These are phyloP conservation scores for Orbilia javanica DNA, from an alignment of 2,329 filamentous ascomycete genomes.

Conservation along the genomic window DNA sequence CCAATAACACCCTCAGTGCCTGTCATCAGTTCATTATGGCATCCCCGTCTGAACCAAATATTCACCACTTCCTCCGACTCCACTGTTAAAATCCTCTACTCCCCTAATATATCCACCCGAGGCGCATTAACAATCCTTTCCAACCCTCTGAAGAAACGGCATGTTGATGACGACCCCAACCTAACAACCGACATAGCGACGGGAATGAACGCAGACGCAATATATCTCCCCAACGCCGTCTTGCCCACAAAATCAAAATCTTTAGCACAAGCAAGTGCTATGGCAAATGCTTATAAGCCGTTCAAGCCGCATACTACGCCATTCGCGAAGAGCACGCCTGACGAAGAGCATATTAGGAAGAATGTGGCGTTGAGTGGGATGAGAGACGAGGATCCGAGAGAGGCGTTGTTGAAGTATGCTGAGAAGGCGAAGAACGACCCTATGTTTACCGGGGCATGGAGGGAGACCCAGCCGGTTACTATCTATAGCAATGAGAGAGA, in stretches of 20 bases:
- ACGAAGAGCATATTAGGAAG: slow-evolving; percentile 87
- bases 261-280: slow-evolving; percentile 28
- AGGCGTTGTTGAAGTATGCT: slow-evolving; percentile 93
- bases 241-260: slow-evolving; percentile 47
- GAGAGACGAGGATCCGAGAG: slow-evolving; percentile 94
- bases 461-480: slow-evolving; percentile 88
- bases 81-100: slow-evolving; percentile 90
- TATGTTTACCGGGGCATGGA: slow-evolving; percentile 94
- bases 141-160: slow-evolving; percentile 90
- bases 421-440: slow-evolving; percentile 93
- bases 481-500: slow-evolving; percentile 92
- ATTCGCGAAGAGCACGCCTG: slow-evolving; percentile 89
- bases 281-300: slow-evolving; percentile 67
- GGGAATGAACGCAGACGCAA: slow-evolving; percentile 85
- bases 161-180: slow-evolving; percentile 91
- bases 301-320: slow-evolving; percentile 86
- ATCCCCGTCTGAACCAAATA: slow-evolving; percentile 95
- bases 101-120: slow-evolving; percentile 81
- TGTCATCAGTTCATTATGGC: slow-evolving; percentile 88
- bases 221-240: slow-evolving; percentile 76
- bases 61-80: slow-evolving; percentile 91
- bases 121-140: slow-evolving; percentile 92
- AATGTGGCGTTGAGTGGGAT: slow-evolving; percentile 91
- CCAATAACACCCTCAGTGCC: slow-evolving; percentile 87
- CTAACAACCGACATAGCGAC: slow-evolving; percentile 68